A percentile compares a stretch with the other conserved stretches of the same genome.
Evolutionary conservation across 2,329 filamentous ascomycete species (phyloP).

Genomic region (Cryphonectria parasitica): DNA sequence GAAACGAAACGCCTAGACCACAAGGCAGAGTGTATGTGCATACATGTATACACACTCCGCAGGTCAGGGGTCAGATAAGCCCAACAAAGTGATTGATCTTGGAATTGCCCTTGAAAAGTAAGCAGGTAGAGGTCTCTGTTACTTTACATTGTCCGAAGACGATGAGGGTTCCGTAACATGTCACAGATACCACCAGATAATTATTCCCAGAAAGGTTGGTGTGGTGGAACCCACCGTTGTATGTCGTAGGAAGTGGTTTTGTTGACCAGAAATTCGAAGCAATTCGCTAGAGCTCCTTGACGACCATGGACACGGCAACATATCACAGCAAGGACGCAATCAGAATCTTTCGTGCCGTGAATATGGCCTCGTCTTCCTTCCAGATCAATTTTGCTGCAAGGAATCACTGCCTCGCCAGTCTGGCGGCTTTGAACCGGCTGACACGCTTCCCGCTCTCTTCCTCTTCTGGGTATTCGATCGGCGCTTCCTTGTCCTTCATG

Average conservation of each 20-base stretch:
- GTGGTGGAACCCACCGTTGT: not conserved
- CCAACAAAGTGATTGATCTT: conserved; percentile 52
- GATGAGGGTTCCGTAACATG: conserved; percentile 46
- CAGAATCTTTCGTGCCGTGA: too few species aligned
- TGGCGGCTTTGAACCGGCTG: conserved; percentile 75
- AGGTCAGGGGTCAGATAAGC: conserved; percentile 64
- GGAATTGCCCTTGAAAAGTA: conserved; percentile 58
- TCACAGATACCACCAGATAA: not conserved
- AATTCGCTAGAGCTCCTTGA: not conserved
- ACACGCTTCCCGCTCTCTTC: conserved; percentile 66
- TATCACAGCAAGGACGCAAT: not conserved
- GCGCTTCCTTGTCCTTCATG: conserved; percentile 69
- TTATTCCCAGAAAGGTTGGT: not conserved
- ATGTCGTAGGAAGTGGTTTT: not conserved
- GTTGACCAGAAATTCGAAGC: not conserved
- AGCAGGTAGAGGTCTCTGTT: conserved; percentile 57
- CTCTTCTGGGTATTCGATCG: conserved; percentile 70
- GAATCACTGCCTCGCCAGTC: conserved; percentile 56
- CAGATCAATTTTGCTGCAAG: not conserved
- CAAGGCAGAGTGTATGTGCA: conserved; percentile 29
- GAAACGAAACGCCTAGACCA: conserved; percentile 67
- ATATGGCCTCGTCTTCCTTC: not conserved
- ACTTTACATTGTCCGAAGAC: conserved; percentile 50
- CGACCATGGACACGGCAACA: not conserved
- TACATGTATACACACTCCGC: conserved; percentile 26